Base-by-base conservation (phyloP, 1,284 basidiomycete genomes). In the Malassezia equina region DNA sequence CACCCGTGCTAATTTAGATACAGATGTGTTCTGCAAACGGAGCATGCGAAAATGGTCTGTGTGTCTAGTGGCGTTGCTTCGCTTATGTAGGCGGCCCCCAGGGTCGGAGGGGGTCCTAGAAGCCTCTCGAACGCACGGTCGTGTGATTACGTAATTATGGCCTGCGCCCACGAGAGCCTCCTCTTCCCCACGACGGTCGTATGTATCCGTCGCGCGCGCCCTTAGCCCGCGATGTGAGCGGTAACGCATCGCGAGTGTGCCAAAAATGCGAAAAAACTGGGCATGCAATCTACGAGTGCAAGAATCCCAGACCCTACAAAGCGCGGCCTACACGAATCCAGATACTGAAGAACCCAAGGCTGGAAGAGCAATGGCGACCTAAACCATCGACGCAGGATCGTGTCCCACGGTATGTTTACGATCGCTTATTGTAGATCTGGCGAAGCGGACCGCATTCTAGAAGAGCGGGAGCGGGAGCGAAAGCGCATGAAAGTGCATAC, bases 271-370 rank as follows among this genome's bases (percentile, higher is more conserved):
- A 57, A n/a, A 34, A 36, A 23, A 36, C 55, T 4, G 55, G 49
- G 8, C 55, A 57, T 44, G 49, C 45, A 4, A 52, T 57, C 24
- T 57, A 51, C n/a, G 55, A 57, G 27, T 51, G 55, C 44, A 51
- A 52, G 21, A 57, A 57, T 29, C 49, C 55, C 1, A 17, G 50
- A 8, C 49, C 50, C 7, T 57, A 57, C 31, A 57, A 57, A 31
- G 13, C 33, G 17, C 49, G 55, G 7, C 55, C 55, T 12, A 57
- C 50, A 8, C 49, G 55, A 4, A 13, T 44, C 8, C 55, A 57
- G 19, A 39, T 52, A 31, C 28, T 57, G 7, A 40, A 28, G n/a
- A 32, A 57, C 34, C 55, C 55, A 7, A 23, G 3, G 11, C 45
- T 57, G 1, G 49, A 21, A 24, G n/a, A 29, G 27, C 24, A 45